These are phyloP conservation scores for Cyanidium caldarium DNA, from an alignment of 23 red algal species.

Conservation along the genomic window DNA sequence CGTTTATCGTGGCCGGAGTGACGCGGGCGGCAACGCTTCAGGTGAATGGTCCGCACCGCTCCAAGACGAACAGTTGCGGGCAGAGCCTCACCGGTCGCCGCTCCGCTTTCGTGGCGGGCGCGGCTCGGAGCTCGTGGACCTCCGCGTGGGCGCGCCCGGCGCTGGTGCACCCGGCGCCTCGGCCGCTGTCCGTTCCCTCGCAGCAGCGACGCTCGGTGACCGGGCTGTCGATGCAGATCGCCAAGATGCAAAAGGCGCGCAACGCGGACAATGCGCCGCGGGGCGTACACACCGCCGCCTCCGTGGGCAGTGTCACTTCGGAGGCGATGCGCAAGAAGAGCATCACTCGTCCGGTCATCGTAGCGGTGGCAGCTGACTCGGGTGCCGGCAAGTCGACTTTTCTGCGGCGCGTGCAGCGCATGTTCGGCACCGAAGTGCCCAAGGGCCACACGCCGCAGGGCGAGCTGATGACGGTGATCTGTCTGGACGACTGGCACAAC, in stretches of 20 bases:
- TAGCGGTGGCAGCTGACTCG: constrained; percentile 95
- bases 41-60: too few relatives aligned
- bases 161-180: too few relatives aligned
- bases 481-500: constrained; percentile 89
- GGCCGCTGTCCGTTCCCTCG: too few relatives aligned
- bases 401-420: constrained; percentile 61
- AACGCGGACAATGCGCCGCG: neutral
- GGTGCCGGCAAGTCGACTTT: constrained; percentile 95
- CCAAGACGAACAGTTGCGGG: too few relatives aligned
- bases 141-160: too few relatives aligned
- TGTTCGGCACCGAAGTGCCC: constrained; percentile 82
- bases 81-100: too few relatives aligned
- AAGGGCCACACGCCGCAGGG: constrained; percentile 82
- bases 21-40: too few relatives aligned
- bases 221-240: neutral
- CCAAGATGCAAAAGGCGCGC: constrained; percentile 3
- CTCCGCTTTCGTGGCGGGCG: too few relatives aligned
- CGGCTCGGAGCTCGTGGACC: too few relatives aligned
- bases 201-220: too few relatives aligned
- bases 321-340: constrained; percentile 44
- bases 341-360: constrained; percentile 78
- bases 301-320: neutral
- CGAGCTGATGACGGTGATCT: constrained; percentile 93
- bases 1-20: too few relatives aligned
- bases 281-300: constrained; percentile 9